phyloP scores from a whole-genome alignment of 179 eudicot genomes.

The Corrigiola litoralis region DNA sequence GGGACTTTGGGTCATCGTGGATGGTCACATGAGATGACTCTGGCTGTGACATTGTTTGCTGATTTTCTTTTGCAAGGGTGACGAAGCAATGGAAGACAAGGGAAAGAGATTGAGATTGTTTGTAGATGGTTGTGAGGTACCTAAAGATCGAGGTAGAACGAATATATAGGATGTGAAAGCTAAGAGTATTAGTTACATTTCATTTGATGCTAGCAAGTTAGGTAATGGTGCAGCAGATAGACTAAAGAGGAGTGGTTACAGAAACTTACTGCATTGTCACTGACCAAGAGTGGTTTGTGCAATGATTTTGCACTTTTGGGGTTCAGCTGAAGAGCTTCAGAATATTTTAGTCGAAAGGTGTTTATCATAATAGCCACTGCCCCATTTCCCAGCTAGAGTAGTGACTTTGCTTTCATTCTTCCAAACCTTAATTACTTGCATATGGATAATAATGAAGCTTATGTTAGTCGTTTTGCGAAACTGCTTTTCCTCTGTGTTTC shows the following conservation, averaged over 20 bases:
- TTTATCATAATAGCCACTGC: no score
- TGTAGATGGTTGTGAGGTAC: constrained; percentile 2
- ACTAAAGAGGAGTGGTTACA: constrained; percentile 44
- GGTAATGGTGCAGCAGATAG: constrained; percentile 18
- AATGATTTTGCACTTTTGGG: background rate
- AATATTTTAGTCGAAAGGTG: no score
- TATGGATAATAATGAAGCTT: no score
- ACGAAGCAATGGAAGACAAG: background rate
- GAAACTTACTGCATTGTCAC: constrained; percentile 42
- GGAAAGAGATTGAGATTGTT: background rate
- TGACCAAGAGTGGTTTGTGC: background rate
- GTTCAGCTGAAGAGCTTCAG: no score
- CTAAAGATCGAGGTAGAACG: background rate
- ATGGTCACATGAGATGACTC: constrained; percentile 41
- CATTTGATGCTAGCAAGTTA: constrained; percentile 11
- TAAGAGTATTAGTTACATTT: constrained; percentile 30
- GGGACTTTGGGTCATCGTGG: constrained; percentile 36
- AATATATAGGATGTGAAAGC: constrained; percentile 19
- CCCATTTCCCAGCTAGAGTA: no score
- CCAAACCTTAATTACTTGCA: no score
- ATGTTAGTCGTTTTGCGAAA: no score
- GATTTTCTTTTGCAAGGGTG: background rate
- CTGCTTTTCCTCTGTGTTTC: no score
- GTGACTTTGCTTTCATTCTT: no score
- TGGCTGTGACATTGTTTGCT: constrained; percentile 11